These are phyloP conservation scores for Pyronema domesticum DNA, from an alignment of 495 filamentous ascomycete genomes.

Conservation along the genomic window DNA sequence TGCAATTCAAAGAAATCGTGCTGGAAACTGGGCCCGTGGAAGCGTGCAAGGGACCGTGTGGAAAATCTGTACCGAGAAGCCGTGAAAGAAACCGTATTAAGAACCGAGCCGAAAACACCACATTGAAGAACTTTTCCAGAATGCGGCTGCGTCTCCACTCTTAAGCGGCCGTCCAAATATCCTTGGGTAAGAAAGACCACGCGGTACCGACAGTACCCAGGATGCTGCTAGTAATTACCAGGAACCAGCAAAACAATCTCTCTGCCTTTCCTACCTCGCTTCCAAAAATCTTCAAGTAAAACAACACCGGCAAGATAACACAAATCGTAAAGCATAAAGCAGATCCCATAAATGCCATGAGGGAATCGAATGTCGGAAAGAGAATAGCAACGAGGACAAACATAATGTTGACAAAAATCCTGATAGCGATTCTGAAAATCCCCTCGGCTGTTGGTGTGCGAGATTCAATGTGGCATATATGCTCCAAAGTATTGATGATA, in stretches of 20 bases:
- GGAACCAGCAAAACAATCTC: conserved; percentile 43
- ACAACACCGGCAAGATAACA: conserved; percentile 72
- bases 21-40: no score
- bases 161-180: conserved; percentile 23
- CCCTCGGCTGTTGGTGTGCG: conserved; percentile 39
- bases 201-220: conserved; percentile 64
- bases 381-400: conserved; percentile 58
- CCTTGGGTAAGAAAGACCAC: conserved; percentile 72
- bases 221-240: conserved; percentile 50
- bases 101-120: no score
- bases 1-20: no score
- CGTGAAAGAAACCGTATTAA: no score
- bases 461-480: conserved; percentile 52
- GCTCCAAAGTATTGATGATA: conserved; percentile 68
- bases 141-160: no score
- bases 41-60: no score
- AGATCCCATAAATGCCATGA: conserved; percentile 85
- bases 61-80: no score
- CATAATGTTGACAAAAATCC: conserved; percentile 38
- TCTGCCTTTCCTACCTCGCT: conserved; percentile 50
- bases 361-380: conserved; percentile 75
- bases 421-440: conserved; percentile 40
- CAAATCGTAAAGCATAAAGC: conserved; percentile 90
- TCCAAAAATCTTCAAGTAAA: conserved; percentile 87
- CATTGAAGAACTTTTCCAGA: no score